These are phyloP conservation scores for Cubamyces lactineus DNA, from an alignment of 768 basidiomycete genomes.

Conservation along the genomic window DNA sequence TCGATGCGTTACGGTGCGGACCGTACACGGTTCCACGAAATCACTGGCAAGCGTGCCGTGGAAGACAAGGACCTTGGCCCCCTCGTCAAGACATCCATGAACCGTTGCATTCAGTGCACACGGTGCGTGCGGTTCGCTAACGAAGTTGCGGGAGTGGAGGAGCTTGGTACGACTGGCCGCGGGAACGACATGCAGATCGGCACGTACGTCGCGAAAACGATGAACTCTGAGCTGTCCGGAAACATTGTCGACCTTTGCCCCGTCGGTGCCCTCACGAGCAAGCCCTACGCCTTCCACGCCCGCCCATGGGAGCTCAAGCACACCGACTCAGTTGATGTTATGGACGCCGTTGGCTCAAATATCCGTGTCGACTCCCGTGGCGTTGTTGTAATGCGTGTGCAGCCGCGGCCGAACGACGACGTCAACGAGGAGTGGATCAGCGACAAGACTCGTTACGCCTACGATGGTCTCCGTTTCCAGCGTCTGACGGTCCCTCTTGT, in stretches of 20 bases:
- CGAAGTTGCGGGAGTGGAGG: constrained; percentile 98
- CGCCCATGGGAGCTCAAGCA: constrained; percentile 99
- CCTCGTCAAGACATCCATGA: constrained; percentile 98
- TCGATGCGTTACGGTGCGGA: constrained; percentile 99
- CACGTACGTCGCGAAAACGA: constrained; percentile 96
- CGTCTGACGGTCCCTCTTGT: constrained; percentile 91
- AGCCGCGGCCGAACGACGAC: constrained; percentile 95
- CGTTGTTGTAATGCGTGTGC: constrained; percentile 95
- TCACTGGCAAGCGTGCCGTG: constrained; percentile 95
- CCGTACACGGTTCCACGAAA: constrained; percentile 97
- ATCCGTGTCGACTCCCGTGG: constrained; percentile 96
- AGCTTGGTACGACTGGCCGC: constrained; percentile 94
- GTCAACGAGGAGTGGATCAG: constrained; percentile 99
- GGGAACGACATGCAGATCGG: constrained; percentile 99
- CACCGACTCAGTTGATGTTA: constrained; percentile 93
- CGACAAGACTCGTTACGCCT: constrained; percentile 97
- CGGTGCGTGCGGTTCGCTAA: constrained; percentile 99
- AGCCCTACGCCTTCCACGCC: constrained; percentile 97
- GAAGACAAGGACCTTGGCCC: constrained; percentile 99
- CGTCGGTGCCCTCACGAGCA: constrained; percentile 96
- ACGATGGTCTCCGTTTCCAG: constrained; percentile 95
- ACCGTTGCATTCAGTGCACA: constrained; percentile 98
- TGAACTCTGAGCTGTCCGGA: constrained; percentile 97
- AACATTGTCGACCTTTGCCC: constrained; percentile 98
- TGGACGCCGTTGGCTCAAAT: constrained; percentile 95